Evolutionary conservation across 768 basidiomycete genomes (phyloP), one percentile per base, ranked within the genome.

Genomic region (Suillus americanus): DNA sequence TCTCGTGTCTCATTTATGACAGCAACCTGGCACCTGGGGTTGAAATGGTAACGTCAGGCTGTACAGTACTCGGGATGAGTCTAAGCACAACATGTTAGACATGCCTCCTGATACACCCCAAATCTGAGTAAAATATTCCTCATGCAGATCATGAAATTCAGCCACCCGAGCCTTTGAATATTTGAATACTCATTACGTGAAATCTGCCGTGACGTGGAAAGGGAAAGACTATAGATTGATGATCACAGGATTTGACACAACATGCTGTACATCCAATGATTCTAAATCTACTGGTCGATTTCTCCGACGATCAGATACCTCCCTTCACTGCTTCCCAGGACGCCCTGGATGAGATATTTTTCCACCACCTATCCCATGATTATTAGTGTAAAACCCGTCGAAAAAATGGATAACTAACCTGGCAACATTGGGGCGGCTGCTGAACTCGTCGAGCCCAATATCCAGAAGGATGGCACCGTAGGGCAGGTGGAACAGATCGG

Each of bases 281-380:
- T 40, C 0, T 59, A 20, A 16, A 18, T 20, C 14, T 20, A 40
- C 25, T 12, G 18, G 16, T 12, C 18, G 5, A 5, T 8, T 25
- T 18, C 25, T 25, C 38, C 12, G 28, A 56, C 50, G 30, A 59
- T 48, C 56, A 50, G 37, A 69, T 25, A 40, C 77, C 79, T 28
- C 75, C 77, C 71, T 81, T 78, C 59, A 82, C 79, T 0, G 80
- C 75, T 51, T 69, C 66, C 85, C 84, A 86, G 9, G 84, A 74
- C 1, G 76, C 69, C 60, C 84, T 78, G 30, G 79, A 73, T 9
- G 70, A 68, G 48, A 86, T 72, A 16, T 81, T 83, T 61, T 80
- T 79, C 79, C 79, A 85, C 85, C 84, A 86, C 76, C 83, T 80
- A 60, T 28, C 23, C 25, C 25, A 55, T 30, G 43, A 51, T 6